These are phyloP conservation scores for Parascedosporium putredinis DNA, from an alignment of 2,329 filamentous ascomycete genomes.

Conservation along the genomic window DNA sequence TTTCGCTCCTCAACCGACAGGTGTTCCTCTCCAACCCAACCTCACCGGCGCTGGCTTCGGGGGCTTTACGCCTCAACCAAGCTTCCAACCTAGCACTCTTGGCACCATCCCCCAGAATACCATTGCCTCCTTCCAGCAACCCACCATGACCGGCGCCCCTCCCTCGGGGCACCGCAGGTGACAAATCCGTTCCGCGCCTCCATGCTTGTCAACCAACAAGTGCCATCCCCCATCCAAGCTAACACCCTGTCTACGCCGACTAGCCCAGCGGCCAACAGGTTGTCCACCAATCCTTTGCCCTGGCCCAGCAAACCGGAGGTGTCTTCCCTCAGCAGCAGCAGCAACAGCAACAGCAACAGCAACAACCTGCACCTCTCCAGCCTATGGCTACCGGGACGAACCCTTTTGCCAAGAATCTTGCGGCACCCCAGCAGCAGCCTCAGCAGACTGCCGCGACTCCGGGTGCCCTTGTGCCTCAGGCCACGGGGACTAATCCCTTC, in stretches of 20 bases:
- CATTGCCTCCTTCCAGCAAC: constrained; percentile 36
- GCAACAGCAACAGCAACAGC: constrained; percentile 23
- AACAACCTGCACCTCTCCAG: constrained; percentile 24
- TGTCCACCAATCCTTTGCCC: constrained; percentile 86
- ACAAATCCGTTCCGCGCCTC: constrained; percentile 95
- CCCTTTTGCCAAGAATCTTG: constrained; percentile 39
- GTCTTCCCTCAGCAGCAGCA: constrained; percentile 12
- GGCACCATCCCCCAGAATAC: constrained; percentile 49
- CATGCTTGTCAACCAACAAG: constrained; percentile 56
- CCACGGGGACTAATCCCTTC: constrained; percentile 90
- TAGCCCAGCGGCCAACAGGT: constrained; percentile 37
- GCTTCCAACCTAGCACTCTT: constrained; percentile 42
- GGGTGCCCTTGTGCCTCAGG: constrained; percentile 54
- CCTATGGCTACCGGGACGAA: constrained; percentile 47
- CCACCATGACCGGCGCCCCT: constrained; percentile 28
- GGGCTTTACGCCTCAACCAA: constrained; percentile 60
- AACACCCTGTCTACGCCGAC: constrained; percentile 29
- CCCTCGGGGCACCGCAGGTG: constrained; percentile 42
- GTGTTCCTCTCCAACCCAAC: constrained; percentile 31
- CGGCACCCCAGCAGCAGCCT: constrained; percentile 26
- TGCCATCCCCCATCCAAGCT: constrained; percentile 40
- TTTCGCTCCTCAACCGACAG: constrained; percentile 24
- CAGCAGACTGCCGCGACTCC: constrained; percentile 26
- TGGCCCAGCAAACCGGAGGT: constrained; percentile 25
- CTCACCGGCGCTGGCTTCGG: constrained; percentile 71